A percentile compares a stretch with the other conserved stretches of the same genome.
These are phyloP conservation scores for Carallia brachiata DNA, from an alignment of 345 rosid genomes.

Conservation along the genomic window DNA sequence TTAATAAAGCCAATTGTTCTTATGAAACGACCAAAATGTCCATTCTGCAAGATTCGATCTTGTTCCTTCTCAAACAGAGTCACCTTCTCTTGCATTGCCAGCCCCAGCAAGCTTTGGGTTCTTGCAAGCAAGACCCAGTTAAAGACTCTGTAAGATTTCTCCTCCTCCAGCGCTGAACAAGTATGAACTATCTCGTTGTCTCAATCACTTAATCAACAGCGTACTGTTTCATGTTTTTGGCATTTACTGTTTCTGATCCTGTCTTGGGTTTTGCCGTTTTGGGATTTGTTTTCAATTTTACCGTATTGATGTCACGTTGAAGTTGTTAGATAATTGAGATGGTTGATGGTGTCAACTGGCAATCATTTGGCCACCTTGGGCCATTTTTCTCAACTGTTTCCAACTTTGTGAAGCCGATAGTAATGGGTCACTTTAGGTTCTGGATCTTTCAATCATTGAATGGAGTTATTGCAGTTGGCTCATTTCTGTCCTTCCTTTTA, in stretches of 20 bases:
- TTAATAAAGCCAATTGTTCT: too few species aligned
- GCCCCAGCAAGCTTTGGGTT: too few species aligned
- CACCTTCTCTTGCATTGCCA: too few species aligned
- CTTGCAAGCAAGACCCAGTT: too few species aligned
- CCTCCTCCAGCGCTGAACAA: too few species aligned
- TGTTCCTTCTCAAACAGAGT: too few species aligned
- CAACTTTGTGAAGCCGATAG: slow-evolving; percentile 27
- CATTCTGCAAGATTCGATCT: too few species aligned
- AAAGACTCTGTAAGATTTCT: too few species aligned
- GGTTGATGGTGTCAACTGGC: slow-evolving; percentile 19
- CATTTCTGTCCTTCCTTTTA: slow-evolving; percentile 40
- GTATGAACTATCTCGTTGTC: neutral
- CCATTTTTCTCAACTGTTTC: slow-evolving; percentile 24
- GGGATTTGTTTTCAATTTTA: neutral
- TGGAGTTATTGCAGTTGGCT: slow-evolving; percentile 37
- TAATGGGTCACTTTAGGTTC: slow-evolving; percentile 33
- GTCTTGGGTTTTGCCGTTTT: neutral
- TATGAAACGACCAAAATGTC: too few species aligned
- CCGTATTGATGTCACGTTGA: neutral
- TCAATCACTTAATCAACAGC: neutral
- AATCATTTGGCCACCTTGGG: slow-evolving; percentile 29
- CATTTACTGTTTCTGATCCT: neutral
- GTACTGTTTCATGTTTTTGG: neutral
- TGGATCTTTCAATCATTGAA: slow-evolving; percentile 38
- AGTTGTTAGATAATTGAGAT: slow-evolving; percentile 20